Base-by-base conservation (phyloP, 805 yeast genomes). In the Lipomyces orientalis region DNA sequence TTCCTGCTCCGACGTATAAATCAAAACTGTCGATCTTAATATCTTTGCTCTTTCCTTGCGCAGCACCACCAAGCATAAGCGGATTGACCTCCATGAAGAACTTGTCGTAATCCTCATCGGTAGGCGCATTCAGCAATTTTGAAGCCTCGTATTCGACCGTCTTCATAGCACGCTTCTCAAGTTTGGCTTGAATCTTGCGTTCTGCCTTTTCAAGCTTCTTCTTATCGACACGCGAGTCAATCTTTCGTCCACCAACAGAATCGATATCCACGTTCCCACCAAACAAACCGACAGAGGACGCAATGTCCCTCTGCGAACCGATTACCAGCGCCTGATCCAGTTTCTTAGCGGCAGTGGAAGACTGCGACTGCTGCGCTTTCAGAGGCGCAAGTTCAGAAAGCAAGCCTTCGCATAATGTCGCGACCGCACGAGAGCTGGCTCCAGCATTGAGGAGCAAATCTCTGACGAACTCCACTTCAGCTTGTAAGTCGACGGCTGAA, bases 161-260 rank as follows among this genome's bases (percentile, higher is more conserved):
- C 64, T 73, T 73, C 65, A 70, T 65, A n/a, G 73, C 58, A 73
- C 93, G 85, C 82, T 94, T 94, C 54, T 97, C 98, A 69, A 95
- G 94, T 81, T 95, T 95, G 77, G 96, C 94, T 29, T 97, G 98
- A 77, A 95, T 93, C 83, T 95, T 95, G 75, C 93, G 87, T 82
- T 95, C 99, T 66, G 97, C 99, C 79, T 94, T 95, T 77, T 93
- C 97, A 75, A 95, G 87, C 80, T 95, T 95, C 87, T 93, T 93
- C 84, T 90, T 90, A 79, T 95, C 99, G 55, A 95, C 99, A 76
- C 96, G 87, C 57, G 96, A 88, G 79, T 95, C 98, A 82, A 93
- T 90, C 73, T 89, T 88, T 79, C 97, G 86, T 65, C 97, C 97
- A 0, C 97, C 84, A 25, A 79, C 75, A 70, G 93, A 96, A 70